Evolutionary conservation across 257 asterid species (phyloP), one percentile per base, ranked within the genome.

Genomic region (Solanum habrochaites): DNA sequence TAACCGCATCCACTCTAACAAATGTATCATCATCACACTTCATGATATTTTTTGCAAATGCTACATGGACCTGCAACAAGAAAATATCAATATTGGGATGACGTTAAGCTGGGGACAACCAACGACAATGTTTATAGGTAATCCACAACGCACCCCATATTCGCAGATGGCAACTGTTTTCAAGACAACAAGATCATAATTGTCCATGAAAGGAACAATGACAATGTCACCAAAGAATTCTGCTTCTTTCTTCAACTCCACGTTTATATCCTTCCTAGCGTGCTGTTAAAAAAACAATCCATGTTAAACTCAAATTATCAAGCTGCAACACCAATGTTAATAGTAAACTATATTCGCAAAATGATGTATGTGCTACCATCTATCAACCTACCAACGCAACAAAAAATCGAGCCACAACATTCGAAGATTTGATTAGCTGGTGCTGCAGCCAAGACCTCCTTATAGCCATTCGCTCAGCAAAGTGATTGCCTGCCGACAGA

Each of bases 371-470:
- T 6, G 10, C 70, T 20, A 60, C 42, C 56, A 74, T 60, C 49
- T 29, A n/a, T 87, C 69, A 56, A 92, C 95, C 72, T 91, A 95
- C 98, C 97, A 97, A 90, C 64, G 98, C 99, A 45, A 97, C 98
- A 86, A 95, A 95, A 93, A 97, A 97, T 60, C 98, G 96, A 45
- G 96, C 99, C 88, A 95, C 97, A 67, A 92, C 99, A 40, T 89
- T 87, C 23, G 98, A 91, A 42, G 98, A 94, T 90, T 90, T 92
- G 88, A 97, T 88, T 52, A 94, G 93, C 86, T 86, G 85, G 82
- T 95, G 95, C 85, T 94, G 98, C 98, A 97, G 95, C 99, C 99
- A 97, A 81, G 99, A 95, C 88, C 89, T 94, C 89, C 99, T 91
- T 62, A 93, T 96, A 49, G 98, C 99, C 99, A 97, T 97, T 43